phyloP scores from a whole-genome alignment of 805 yeast species.

The Cephaloascus albidus region DNA sequence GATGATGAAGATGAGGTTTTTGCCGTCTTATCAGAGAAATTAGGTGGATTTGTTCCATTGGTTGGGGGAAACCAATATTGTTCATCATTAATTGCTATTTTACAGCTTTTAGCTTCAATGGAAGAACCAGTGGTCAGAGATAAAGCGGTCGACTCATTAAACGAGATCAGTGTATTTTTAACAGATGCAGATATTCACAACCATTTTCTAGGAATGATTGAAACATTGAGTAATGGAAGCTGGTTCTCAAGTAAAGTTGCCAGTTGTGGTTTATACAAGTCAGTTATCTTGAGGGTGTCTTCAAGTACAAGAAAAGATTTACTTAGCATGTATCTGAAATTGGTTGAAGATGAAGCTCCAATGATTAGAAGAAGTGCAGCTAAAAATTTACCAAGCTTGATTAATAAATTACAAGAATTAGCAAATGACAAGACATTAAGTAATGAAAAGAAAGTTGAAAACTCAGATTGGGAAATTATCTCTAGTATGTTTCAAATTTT shows the following conservation, averaged over 20 bases:
- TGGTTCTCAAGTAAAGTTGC: constrained; percentile 95
- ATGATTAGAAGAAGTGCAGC: constrained; percentile 98
- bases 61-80: constrained; percentile 68
- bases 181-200: constrained; percentile 53
- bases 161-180: constrained; percentile 56
- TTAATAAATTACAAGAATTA: constrained; percentile 43
- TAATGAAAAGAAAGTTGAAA: constrained; percentile 32
- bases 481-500: constrained; percentile 75
- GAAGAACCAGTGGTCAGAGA: constrained; percentile 97
- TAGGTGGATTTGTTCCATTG: constrained; percentile 79
- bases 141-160: constrained; percentile 82
- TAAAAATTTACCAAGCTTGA: constrained; percentile 64
- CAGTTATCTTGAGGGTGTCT: constrained; percentile 53
- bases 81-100: constrained; percentile 47
- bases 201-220: constrained; percentile 67
- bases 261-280: constrained; percentile 78
- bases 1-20: constrained; percentile 99
- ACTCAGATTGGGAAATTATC: constrained; percentile 67
- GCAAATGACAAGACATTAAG: constrained; percentile 19
- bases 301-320: constrained; percentile 49
- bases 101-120: constrained; percentile 79
- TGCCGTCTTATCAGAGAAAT: constrained; percentile 84
- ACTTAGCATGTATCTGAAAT: constrained; percentile 55
- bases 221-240: constrained; percentile 72
- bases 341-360: constrained; percentile 88